Conservation (phyloP, 148 eudicot species). For the Tetragonia tetragonoides region DNA sequence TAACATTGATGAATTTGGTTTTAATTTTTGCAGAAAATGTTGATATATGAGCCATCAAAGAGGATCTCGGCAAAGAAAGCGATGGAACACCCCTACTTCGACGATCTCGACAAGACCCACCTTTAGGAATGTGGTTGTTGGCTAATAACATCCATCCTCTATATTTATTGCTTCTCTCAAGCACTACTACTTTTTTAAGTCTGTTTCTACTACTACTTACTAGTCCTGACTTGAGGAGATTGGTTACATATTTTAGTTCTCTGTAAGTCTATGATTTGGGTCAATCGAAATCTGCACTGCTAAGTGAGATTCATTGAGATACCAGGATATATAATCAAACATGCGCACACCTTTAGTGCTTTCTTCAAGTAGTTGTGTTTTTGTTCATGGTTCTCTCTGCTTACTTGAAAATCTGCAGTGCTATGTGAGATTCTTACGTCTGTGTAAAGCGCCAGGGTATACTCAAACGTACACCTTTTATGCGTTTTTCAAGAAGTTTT, state of each 20-base stretch:
- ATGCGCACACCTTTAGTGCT: not conserved
- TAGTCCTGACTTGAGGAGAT: not conserved
- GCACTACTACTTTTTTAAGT: conserved; percentile 22
- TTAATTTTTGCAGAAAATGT: conserved; percentile 61
- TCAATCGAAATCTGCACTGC: not conserved
- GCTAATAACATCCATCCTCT: no score
- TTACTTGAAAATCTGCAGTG: no score
- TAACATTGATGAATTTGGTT: not conserved
- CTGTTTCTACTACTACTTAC: not conserved
- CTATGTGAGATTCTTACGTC: no score
- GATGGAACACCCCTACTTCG: conserved; percentile 88
- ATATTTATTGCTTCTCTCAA: conserved; percentile 52
- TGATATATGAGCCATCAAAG: conserved; percentile 75
- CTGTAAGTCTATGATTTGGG: not conserved
- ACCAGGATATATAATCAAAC: not conserved
- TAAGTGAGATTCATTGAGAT: not conserved
- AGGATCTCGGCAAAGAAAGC: conserved; percentile 93
- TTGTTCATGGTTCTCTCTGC: no score
- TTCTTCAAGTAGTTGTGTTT: no score
- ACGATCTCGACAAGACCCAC: conserved; percentile 46
- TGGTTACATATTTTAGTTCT: not conserved
- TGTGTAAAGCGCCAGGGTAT: no score
- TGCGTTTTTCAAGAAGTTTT: no score
- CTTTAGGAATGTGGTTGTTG: conserved; percentile 19
- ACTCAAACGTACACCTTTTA: no score